These are phyloP conservation scores for Alternaria arborescens DNA, from an alignment of 2,329 filamentous ascomycete species.

Conservation along the genomic window DNA sequence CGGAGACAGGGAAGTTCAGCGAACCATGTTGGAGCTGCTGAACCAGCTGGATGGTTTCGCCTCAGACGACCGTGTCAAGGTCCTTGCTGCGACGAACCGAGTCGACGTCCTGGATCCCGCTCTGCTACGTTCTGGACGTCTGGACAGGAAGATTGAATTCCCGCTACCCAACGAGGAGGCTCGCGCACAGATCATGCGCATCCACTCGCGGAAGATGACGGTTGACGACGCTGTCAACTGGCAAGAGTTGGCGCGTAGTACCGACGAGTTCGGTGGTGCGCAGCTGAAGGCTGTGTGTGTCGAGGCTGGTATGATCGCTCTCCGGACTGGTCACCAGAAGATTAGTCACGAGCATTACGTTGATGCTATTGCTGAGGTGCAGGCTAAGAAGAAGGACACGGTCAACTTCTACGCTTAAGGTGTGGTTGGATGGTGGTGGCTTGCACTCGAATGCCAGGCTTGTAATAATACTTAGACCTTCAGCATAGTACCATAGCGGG, in stretches of 20 bases:
- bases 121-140: conserved; percentile 86
- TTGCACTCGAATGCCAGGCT: conserved; percentile 28
- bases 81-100: conserved; percentile 92
- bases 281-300: conserved; percentile 99
- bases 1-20: conserved; percentile 95
- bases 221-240: conserved; percentile 94
- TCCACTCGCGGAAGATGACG: conserved; percentile 98
- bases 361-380: conserved; percentile 93
- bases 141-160: conserved; percentile 98
- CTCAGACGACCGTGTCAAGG: conserved; percentile 95
- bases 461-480: conserved; percentile 49
- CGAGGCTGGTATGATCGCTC: conserved; percentile 98
- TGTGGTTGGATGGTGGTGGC: conserved; percentile 15
- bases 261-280: conserved; percentile 97
- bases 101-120: conserved; percentile 94
- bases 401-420: conserved; percentile 55
- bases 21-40: conserved; percentile 97
- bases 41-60: conserved; percentile 99
- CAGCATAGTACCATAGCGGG: conserved; percentile 26
- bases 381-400: conserved; percentile 87
- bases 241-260: conserved; percentile 93
- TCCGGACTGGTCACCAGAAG: conserved; percentile 93
- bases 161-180: conserved; percentile 98
- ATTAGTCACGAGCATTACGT: conserved; percentile 99
- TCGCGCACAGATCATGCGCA: conserved; percentile 94